phyloP scores from a whole-genome alignment of 2,329 filamentous ascomycete species.

The Pestalotiopsis sp. region DNA sequence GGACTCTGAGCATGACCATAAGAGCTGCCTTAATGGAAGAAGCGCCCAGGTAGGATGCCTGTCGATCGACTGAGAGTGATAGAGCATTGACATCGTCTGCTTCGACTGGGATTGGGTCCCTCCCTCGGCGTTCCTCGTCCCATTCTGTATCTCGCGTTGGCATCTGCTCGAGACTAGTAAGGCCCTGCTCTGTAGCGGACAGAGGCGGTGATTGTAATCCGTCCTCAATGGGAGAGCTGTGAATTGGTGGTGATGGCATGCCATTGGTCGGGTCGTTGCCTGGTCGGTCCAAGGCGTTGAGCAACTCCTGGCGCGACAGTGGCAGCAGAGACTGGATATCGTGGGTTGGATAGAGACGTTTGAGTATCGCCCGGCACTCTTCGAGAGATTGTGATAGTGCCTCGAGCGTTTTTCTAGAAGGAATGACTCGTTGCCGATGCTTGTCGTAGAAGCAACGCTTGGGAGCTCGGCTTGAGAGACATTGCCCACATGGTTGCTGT shows the following conservation, averaged over 20 bases:
- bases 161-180: slow-evolving; percentile 67
- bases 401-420: slow-evolving; percentile 72
- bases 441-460: slow-evolving; percentile 82
- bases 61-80: slow-evolving; percentile 61
- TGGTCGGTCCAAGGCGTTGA: slow-evolving; percentile 56
- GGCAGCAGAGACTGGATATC: slow-evolving; percentile 53
- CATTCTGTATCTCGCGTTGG: slow-evolving; percentile 65
- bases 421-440: slow-evolving; percentile 74
- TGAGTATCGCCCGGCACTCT: slow-evolving; percentile 65
- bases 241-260: slow-evolving; percentile 56
- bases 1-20: slow-evolving; percentile 67
- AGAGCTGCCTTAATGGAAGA: slow-evolving; percentile 76
- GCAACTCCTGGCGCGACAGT: slow-evolving; percentile 61
- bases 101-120: slow-evolving; percentile 61
- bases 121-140: slow-evolving; percentile 64
- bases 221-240: slow-evolving; percentile 49
- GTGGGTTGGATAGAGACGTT: slow-evolving; percentile 62
- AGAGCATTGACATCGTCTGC: slow-evolving; percentile 74
- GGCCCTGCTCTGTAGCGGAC: slow-evolving; percentile 51
- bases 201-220: slow-evolving; percentile 52
- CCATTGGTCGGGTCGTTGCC: slow-evolving; percentile 41
- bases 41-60: slow-evolving; percentile 69
- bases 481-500: slow-evolving; percentile 79
- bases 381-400: slow-evolving; percentile 66
- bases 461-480: slow-evolving; percentile 78